phyloP scores from a whole-genome alignment of 805 yeast species.

The Hanseniaspora lindneri region DNA sequence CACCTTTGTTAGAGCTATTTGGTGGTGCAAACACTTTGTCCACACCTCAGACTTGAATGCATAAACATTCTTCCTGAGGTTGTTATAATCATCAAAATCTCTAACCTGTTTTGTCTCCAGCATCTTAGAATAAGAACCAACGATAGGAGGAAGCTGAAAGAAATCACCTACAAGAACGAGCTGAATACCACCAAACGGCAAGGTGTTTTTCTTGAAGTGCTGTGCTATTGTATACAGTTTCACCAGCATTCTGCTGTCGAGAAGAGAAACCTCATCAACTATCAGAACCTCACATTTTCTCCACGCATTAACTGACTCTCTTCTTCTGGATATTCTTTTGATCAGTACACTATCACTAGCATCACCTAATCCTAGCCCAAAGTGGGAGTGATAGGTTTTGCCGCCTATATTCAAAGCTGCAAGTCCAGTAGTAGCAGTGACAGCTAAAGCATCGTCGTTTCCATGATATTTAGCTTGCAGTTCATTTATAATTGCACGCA shows the following conservation, averaged over 20 bases:
- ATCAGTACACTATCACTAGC: background rate
- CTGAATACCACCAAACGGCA: slow-evolving; percentile 92
- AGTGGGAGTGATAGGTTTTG: slow-evolving; percentile 68
- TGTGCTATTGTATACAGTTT: slow-evolving; percentile 64
- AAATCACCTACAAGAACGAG: slow-evolving; percentile 84
- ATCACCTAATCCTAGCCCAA: slow-evolving; percentile 71
- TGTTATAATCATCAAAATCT: slow-evolving; percentile 14
- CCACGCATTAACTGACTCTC: slow-evolving; percentile 39
- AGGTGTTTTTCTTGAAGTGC: slow-evolving; percentile 32
- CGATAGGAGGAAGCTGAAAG: slow-evolving; percentile 78
- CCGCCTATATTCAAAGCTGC: slow-evolving; percentile 96
- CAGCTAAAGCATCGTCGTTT: slow-evolving; percentile 48
- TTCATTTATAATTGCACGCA: slow-evolving; percentile 49
- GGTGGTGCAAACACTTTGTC: slow-evolving; percentile 44
- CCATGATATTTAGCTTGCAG: slow-evolving; percentile 33
- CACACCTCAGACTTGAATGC: slow-evolving; percentile 58
- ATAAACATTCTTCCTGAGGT: slow-evolving; percentile 32
- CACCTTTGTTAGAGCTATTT: slow-evolving; percentile 50
- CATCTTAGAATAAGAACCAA: background rate
- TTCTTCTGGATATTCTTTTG: background rate
- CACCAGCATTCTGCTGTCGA: slow-evolving; percentile 65
- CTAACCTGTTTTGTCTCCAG: background rate
- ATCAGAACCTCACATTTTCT: slow-evolving; percentile 53
- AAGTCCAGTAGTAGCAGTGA: slow-evolving; percentile 91
- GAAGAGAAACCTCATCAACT: slow-evolving; percentile 90